These are phyloP conservation scores for Nepenthes mirabilis DNA, from an alignment of 148 eudicot species.

Conservation along the genomic window DNA sequence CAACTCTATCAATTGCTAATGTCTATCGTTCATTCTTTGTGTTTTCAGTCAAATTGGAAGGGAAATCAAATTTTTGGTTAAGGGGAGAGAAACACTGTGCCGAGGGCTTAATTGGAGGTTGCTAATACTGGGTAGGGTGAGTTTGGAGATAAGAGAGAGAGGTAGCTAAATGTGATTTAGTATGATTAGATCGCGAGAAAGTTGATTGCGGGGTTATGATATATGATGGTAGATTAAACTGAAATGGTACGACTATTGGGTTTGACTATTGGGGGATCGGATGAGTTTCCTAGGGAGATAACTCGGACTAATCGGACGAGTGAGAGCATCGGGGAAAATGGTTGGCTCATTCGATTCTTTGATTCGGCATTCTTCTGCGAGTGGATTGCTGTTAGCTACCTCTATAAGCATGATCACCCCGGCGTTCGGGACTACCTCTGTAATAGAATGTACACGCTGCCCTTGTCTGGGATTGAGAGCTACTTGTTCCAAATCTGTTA, in stretches of 20 bases:
- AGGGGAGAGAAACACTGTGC: not conserved
- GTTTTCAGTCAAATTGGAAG: not conserved
- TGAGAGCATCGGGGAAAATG: slow-evolving; percentile 73
- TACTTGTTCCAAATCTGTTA: slow-evolving; percentile 93
- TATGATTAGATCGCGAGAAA: not conserved
- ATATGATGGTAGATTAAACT: slow-evolving; percentile 23
- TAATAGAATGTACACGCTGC: slow-evolving; percentile 90
- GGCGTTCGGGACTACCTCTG: slow-evolving; percentile 92
- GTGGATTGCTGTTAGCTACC: slow-evolving; percentile 98
- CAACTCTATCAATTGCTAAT: not conserved
- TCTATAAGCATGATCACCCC: slow-evolving; percentile 87
- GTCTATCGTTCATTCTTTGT: not conserved
- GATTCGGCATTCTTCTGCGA: slow-evolving; percentile 95
- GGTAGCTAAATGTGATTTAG: not conserved
- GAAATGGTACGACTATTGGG: slow-evolving; percentile 79
- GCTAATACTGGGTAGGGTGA: not conserved
- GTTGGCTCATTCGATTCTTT: slow-evolving; percentile 94
- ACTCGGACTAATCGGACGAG: slow-evolving; percentile 58
- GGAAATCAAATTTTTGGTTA: not conserved
- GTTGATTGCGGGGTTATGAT: slow-evolving; percentile 19
- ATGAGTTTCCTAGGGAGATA: slow-evolving; percentile 81
- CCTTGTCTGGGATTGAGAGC: slow-evolving; percentile 81
- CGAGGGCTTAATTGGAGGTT: not conserved
- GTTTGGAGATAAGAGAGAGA: not conserved
- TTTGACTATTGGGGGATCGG: slow-evolving; percentile 50